These are phyloP conservation scores for Teunomyces aglyptinius DNA, from an alignment of 805 yeast genomes.

Conservation along the genomic window DNA sequence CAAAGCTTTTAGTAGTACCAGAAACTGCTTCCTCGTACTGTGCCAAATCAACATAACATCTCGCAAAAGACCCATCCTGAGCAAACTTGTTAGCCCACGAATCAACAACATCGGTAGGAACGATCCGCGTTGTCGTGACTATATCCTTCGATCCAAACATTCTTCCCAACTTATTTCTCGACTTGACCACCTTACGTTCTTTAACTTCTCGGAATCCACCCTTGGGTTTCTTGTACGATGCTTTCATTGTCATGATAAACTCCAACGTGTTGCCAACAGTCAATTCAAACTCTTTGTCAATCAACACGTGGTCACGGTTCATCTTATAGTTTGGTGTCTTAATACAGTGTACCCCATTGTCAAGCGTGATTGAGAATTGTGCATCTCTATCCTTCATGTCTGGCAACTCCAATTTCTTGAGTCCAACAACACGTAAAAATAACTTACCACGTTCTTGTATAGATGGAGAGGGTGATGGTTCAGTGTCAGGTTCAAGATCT, in stretches of 20 bases:
- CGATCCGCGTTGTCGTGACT: slow-evolving; percentile 49
- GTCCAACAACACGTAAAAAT: slow-evolving; percentile 49
- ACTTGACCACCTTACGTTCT: slow-evolving; percentile 52
- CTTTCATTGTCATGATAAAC: slow-evolving; percentile 70
- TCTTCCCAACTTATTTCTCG: slow-evolving; percentile 45
- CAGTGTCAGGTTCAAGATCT: neutral
- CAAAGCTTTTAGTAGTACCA: slow-evolving; percentile 51
- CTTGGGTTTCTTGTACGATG: slow-evolving; percentile 51
- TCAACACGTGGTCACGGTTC: slow-evolving; percentile 27
- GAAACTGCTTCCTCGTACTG: slow-evolving; percentile 55
- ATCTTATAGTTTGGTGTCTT: slow-evolving; percentile 56
- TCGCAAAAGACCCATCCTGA: slow-evolving; percentile 84
- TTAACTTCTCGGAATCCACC: slow-evolving; percentile 57
- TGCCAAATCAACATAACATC: slow-evolving; percentile 64
- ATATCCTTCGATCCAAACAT: slow-evolving; percentile 48
- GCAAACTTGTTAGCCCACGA: slow-evolving; percentile 67
- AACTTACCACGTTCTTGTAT: slow-evolving; percentile 50
- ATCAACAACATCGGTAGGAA: slow-evolving; percentile 54
- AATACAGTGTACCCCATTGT: slow-evolving; percentile 80
- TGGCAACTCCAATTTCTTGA: slow-evolving; percentile 48
- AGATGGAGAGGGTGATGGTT: neutral
- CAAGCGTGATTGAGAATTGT: slow-evolving; percentile 54
- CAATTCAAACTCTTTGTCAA: slow-evolving; percentile 78
- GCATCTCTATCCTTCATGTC: slow-evolving; percentile 46
- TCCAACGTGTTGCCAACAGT: slow-evolving; percentile 60